A percentile compares a stretch with the other conserved stretches of the same genome.
phyloP scores from a whole-genome alignment of 768 basidiomycete species.

The Pisolithus albus region DNA sequence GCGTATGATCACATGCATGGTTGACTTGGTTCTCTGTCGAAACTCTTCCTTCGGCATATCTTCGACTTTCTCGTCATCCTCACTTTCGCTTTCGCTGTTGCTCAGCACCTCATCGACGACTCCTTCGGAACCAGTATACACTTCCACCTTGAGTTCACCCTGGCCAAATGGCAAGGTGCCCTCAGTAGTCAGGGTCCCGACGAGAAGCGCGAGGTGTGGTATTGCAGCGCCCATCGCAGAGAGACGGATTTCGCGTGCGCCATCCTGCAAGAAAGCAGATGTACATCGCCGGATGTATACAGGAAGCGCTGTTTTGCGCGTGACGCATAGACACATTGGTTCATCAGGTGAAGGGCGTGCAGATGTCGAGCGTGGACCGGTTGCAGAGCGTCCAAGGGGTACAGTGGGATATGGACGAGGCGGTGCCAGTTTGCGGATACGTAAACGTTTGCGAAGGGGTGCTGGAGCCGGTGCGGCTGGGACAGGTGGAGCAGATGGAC shows the following conservation, averaged over 20 bases:
- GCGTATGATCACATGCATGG: slow-evolving; percentile 51
- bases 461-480: too few relatives aligned
- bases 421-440: slow-evolving; percentile 62
- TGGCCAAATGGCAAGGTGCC: slow-evolving; percentile 59
- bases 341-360: slow-evolving; percentile 52
- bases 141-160: slow-evolving; percentile 55
- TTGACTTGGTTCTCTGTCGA: slow-evolving; percentile 65
- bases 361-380: slow-evolving; percentile 65
- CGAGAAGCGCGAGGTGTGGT: slow-evolving; percentile 66
- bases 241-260: slow-evolving; percentile 71
- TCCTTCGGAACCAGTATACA: slow-evolving; percentile 63
- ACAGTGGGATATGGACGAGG: slow-evolving; percentile 73
- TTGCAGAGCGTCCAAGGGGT: slow-evolving; percentile 65
- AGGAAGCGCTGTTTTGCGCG: slow-evolving; percentile 67
- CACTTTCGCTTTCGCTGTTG: slow-evolving; percentile 36
- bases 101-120: slow-evolving; percentile 69
- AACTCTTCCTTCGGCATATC: slow-evolving; percentile 50
- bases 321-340: slow-evolving; percentile 74
- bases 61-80: slow-evolving; percentile 53
- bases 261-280: slow-evolving; percentile 61
- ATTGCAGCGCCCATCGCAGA: slow-evolving; percentile 89
- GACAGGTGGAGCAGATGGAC: background rate
- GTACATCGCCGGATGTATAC: slow-evolving; percentile 76
- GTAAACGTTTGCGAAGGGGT: slow-evolving; percentile 16
- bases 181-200: slow-evolving; percentile 52